Evolutionary conservation across 1,284 basidiomycete species (phyloP).

Genomic region (Leccinum solheimii): DNA sequence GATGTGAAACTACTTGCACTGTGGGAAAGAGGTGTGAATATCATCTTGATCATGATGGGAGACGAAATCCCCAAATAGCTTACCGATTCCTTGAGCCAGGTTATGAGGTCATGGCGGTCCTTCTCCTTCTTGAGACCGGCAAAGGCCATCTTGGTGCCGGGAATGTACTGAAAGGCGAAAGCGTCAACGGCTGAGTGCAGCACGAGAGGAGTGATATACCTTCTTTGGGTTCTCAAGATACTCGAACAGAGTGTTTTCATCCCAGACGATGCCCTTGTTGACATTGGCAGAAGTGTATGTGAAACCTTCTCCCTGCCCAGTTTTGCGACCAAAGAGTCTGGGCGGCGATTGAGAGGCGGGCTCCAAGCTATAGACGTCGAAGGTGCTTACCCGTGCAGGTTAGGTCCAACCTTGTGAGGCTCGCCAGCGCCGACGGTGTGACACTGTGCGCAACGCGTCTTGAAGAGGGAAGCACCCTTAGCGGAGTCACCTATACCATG

Average conservation of each 20-base stretch:
- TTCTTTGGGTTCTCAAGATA: slow-evolving; percentile 98
- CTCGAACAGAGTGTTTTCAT: slow-evolving; percentile 86
- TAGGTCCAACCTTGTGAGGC: slow-evolving; percentile 89
- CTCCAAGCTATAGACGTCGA: neutral
- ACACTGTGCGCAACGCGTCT: slow-evolving; percentile 97
- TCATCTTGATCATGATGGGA: neutral
- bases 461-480: slow-evolving; percentile 93
- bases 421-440: slow-evolving; percentile 88
- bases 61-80: slow-evolving; percentile 20
- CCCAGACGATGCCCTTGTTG: slow-evolving; percentile 92
- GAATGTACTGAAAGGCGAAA: slow-evolving; percentile 69
- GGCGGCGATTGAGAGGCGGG: neutral
- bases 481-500: slow-evolving; percentile 68
- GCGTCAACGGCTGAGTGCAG: neutral
- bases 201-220: slow-evolving; percentile 42
- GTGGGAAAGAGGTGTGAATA: neutral
- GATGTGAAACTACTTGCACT: slow-evolving; percentile 29
- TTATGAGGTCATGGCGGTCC: slow-evolving; percentile 89
- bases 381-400: slow-evolving; percentile 80
- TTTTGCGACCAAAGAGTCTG: slow-evolving; percentile 84
- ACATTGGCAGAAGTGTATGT: slow-evolving; percentile 96
- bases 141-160: slow-evolving; percentile 97
- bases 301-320: slow-evolving; percentile 86
- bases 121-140: slow-evolving; percentile 97
- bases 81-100: slow-evolving; percentile 74